Evolutionary conservation across 108 stramenopile species (phyloP), one percentile per base, ranked within the genome.

Genomic region (Fistulifera solaris): DNA sequence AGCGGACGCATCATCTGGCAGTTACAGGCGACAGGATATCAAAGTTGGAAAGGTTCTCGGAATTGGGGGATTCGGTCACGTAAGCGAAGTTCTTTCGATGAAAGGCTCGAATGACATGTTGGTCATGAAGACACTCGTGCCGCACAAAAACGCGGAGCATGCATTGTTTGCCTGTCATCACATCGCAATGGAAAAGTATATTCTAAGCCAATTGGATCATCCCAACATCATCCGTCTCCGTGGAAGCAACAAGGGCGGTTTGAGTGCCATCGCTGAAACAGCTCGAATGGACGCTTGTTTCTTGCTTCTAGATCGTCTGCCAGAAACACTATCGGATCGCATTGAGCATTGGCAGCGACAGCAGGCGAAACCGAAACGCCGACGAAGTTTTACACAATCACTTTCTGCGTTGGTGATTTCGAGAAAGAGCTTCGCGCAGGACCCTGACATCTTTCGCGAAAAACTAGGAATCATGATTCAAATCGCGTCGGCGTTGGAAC

Each of bases 61-160:
- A n/a, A 52, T 65, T 17, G 87, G 87, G n/a, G 77, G 78, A 18
- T 88, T 84, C 48, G 75, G 73, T 43, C 31, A 58, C 15, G 87
- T 84, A 4, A 80, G 57, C 56, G 78, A 72, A 42, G 65, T 80
- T 27, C 28, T 15, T 1, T 26, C 53, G 19, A 31, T 54, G 27
- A 31, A 31, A 13, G 27, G 2, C 12, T 13, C 15, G 1, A 16
- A 8, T 8, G 31, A n/a, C 17, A 54, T 54, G 14, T 13, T 18
- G 15, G 25, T n/a, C 2, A 8, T n/a, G 5, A 17, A 26, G 19
- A 23, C 50, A n/a, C 31, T 35, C 8, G 31, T 35, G 3, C 26
- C 50, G 50, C 50, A 51, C 19, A 25, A 17, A 12, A 35, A 35
- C 8, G 31, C 31, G 6, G 31, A 35, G 31, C 31, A 35, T 3